phyloP scores from a whole-genome alignment of 2,329 filamentous ascomycete genomes.

The Cephalotrichum gorgonifer region DNA sequence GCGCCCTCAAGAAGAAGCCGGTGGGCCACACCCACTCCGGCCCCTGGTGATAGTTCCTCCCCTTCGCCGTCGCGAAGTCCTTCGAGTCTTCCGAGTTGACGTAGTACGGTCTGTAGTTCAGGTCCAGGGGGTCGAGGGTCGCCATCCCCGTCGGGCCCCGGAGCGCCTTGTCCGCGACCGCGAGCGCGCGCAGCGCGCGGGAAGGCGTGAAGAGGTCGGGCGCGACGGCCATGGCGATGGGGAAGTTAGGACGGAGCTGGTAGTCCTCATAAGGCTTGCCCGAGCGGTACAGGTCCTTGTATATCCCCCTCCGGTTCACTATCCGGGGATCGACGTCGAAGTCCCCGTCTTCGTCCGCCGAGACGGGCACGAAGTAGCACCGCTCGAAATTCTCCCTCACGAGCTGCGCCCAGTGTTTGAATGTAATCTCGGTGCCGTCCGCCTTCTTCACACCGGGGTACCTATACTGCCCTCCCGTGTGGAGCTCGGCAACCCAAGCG shows the following conservation, averaged over 20 bases:
- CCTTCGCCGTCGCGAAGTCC: constrained; percentile 87
- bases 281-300: constrained; percentile 92
- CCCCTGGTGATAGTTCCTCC: constrained; percentile 94
- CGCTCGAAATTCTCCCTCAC: constrained; percentile 84
- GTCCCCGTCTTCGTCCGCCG: constrained; percentile 56
- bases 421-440: constrained; percentile 53
- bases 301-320: constrained; percentile 87
- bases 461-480: constrained; percentile 58
- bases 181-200: constrained; percentile 71
- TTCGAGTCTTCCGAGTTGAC: constrained; percentile 87
- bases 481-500: constrained; percentile 63
- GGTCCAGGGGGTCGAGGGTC: constrained; percentile 81
- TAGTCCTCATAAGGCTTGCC: constrained; percentile 97
- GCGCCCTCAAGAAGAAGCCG: constrained; percentile 84
- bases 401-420: constrained; percentile 66
- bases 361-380: constrained; percentile 75
- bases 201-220: constrained; percentile 72
- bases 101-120: constrained; percentile 93
- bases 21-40: constrained; percentile 98
- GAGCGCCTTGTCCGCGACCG: constrained; percentile 67
- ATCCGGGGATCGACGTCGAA: constrained; percentile 74
- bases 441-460: constrained; percentile 61
- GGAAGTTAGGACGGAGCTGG: constrained; percentile 87
- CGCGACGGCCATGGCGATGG: constrained; percentile 90
- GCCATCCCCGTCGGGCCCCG: constrained; percentile 90